Evolutionary conservation across 2,329 filamentous ascomycete species (phyloP), one percentile per base, ranked within the genome.

Genomic region (Aspergillus luchuensis): DNA sequence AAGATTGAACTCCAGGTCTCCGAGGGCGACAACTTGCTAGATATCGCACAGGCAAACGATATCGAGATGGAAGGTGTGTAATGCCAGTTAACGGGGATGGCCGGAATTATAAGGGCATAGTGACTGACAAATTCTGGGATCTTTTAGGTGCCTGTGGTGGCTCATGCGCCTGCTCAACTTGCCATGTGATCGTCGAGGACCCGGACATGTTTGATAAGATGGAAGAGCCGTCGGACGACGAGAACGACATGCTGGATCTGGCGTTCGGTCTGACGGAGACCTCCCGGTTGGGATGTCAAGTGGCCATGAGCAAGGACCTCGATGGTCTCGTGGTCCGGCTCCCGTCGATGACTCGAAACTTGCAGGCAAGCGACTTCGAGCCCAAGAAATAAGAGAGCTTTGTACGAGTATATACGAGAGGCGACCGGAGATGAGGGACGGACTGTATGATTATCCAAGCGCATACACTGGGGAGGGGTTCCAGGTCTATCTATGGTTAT

Each of bases 11-110:
- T 97, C 70, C 87, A 89, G 61, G 94, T 97, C 8, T 82, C 87
- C 13, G 87, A 90, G 69, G 95, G 95, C 53, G 92, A 97, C 78
- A 99, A 99, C 76, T 82, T 99, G 57, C 84, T 99, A 57, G 94
- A 98, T 72, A 94, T 99, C 72, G 95, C 94, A 21, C 94, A 97
- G 76, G 91, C 90, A 49, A 87, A 98, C 77, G 94, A 98, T 72
- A 82, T 99, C 45, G 95, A 99, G 77, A 98, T 99, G 94, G 95
- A 99, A 82, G 93, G 86, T 85, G 74, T 62, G 78, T 69, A 54
- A 10, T 36, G 33, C 33, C 11, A 36, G 30, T 15, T 25, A 10
- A 25, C 5, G 2, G 2, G 28, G 33, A 36, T 21, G 33, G n/a
- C 36, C 30, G 2, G 23, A 8, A 5, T n/a, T 7, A 45, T 30